Percentiles rank a stretch among this genome's conserved stretches.
Conservation (phyloP, 169 alveolate genomes). For the Cystoisospora suis region DNA sequence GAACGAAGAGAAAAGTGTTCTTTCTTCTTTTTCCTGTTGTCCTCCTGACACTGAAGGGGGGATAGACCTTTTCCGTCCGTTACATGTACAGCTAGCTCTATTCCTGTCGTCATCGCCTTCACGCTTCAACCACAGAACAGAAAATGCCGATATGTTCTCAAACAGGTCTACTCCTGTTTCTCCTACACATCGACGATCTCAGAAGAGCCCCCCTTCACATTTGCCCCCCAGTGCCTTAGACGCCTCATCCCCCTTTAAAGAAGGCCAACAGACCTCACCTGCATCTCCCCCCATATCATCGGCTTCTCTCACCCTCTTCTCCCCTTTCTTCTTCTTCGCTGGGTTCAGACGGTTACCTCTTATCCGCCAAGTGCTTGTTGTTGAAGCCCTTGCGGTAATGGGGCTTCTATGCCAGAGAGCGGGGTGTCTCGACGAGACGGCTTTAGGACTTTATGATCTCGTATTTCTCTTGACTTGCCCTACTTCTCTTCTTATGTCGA, state of each 20-base stretch:
- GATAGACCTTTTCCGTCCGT: too few relatives aligned
- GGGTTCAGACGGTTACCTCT: background rate
- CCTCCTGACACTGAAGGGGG: too few relatives aligned
- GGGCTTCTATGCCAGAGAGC: background rate
- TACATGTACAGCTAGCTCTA: too few relatives aligned
- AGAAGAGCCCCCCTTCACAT: too few relatives aligned
- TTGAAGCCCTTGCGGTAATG: conserved; percentile 4
- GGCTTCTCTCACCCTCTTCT: background rate
- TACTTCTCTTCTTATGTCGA: background rate
- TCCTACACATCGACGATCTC: too few relatives aligned
- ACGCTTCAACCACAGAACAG: too few relatives aligned
- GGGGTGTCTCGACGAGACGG: background rate
- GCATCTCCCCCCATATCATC: background rate
- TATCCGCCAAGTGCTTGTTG: background rate
- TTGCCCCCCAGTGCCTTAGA: too few relatives aligned
- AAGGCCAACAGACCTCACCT: background rate
- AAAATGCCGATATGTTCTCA: too few relatives aligned
- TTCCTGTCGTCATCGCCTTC: too few relatives aligned
- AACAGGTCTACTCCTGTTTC: too few relatives aligned
- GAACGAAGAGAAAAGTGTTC: too few relatives aligned
- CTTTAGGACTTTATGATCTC: background rate
- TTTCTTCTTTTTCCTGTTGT: background rate
- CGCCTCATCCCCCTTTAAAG: too few relatives aligned
- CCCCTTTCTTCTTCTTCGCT: background rate
- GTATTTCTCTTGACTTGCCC: background rate